Evolutionary conservation across 176 grass and related monocot species (phyloP), one percentile per base, ranked within the genome.

Genomic region (Aegilops speltoides): DNA sequence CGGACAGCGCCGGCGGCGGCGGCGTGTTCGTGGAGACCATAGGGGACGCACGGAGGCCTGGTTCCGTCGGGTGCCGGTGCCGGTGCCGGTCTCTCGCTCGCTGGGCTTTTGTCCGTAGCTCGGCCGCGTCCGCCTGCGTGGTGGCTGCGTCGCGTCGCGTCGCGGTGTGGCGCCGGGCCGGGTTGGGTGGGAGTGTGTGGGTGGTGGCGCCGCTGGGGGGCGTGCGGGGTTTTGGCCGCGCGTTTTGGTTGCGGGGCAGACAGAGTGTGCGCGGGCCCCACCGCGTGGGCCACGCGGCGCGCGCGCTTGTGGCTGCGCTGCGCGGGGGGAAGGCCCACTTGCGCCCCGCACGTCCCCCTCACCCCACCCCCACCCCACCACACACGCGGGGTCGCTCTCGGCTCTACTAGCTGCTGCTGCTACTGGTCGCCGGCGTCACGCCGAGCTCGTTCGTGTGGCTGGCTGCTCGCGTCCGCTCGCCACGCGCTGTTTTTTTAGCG

Each of bases 21-120:
- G 85, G 82, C 54, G 72, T n/a, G 64, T 76, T 82, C 64, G 86
- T 64, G 70, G 86, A 85, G 78, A 91, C 86, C 90, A 91, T 91
- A 7, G 11, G 52, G 25, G 26, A 22, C 36, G 45, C 15, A 22
- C 56, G 37, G 45, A 68, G 37, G 31, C 7, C 13, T 7, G 50
- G 56, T 20, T 0, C 7, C 56, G 56, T 57, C 22, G 54, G 15
- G 70, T 45, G 70, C 5, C 12, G 41, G 50, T 46, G 68, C 19
- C 32, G 67, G 68, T 65, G 63, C 0, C 5, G 19, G 68, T 38
- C 7, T 37, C 67, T 37, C 32, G 22, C 69, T 22, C 0, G 37
- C 70, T 16, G 38, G 33, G 69, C 26, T 15, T 22, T 22, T 81
- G 69, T 79, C 77, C 79, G 83, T 79, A 62, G 83, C 78, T 43